Conservation (phyloP, 1,284 basidiomycete genomes). For the Salmacisia buchloeana region DNA sequence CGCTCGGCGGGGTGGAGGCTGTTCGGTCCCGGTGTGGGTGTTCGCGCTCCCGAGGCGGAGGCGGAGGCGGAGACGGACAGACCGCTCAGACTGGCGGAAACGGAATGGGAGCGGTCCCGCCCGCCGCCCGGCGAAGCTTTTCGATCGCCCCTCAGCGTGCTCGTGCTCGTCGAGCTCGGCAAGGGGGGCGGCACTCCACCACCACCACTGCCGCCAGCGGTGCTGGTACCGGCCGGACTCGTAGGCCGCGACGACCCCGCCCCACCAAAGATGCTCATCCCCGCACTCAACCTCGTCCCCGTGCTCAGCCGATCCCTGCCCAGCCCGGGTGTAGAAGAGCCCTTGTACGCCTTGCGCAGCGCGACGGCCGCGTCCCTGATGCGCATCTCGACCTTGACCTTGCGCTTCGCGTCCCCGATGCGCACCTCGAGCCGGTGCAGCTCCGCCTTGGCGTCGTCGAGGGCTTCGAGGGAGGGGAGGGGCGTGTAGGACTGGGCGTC, state of each 20-base stretch:
- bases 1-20: conserved; percentile 10
- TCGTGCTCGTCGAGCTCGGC: background rate
- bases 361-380: conserved; percentile 39
- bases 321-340: background rate
- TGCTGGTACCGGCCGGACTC: background rate
- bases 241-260: background rate
- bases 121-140: background rate
- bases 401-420: conserved; percentile 22
- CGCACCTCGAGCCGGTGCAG: conserved; percentile 29
- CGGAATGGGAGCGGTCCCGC: background rate
- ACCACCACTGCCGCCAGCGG: background rate
- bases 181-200: background rate
- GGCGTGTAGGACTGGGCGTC: conserved; percentile 28
- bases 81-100: background rate
- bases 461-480: conserved; percentile 26
- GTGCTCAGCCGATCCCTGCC: background rate
- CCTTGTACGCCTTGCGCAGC: conserved; percentile 28
- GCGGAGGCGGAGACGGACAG: background rate
- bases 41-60: conserved; percentile 6
- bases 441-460: conserved; percentile 30
- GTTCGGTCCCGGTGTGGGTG: background rate
- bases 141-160: background rate
- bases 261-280: background rate
- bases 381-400: conserved; percentile 35
- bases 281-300: background rate